phyloP scores from a whole-genome alignment of 257 asterid species.

The Hygrophila difformis region DNA sequence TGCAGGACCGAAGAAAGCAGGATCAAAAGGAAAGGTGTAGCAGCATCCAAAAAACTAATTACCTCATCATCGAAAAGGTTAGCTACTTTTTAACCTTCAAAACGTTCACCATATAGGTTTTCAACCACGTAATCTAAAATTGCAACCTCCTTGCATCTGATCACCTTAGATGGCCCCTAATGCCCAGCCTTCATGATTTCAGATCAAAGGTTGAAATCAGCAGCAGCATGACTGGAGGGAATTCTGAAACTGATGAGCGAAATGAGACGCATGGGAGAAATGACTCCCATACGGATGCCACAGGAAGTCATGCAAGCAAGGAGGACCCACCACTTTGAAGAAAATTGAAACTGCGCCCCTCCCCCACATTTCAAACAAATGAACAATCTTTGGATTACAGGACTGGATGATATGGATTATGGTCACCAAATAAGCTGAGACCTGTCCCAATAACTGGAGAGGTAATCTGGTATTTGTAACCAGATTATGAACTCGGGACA shows the following conservation, averaged over 20 bases:
- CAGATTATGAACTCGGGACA: no score
- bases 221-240: slow-evolving; percentile 11
- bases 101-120: not conserved
- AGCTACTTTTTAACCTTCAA: slow-evolving; percentile 10
- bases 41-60: slow-evolving; percentile 11
- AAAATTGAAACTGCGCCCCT: not conserved
- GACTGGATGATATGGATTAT: no score
- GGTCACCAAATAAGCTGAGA: no score
- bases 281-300: slow-evolving; percentile 4
- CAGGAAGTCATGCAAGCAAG: slow-evolving; percentile 11
- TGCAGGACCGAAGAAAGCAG: slow-evolving; percentile 29
- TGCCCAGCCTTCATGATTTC: slow-evolving; percentile 12
- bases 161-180: no score
- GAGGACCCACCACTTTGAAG: slow-evolving; percentile 12
- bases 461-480: no score
- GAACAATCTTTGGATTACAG: no score
- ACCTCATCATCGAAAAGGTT: slow-evolving; percentile 30
- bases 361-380: not conserved
- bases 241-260: slow-evolving; percentile 17
- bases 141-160: not conserved
- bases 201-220: slow-evolving; percentile 20
- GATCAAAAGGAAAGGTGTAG: slow-evolving; percentile 18
- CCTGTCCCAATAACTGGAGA: no score
- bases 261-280: slow-evolving; percentile 10
- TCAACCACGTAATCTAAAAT: no score